Conservation (phyloP, 106 monocot species). For the Dioscorea zingiberensis region DNA sequence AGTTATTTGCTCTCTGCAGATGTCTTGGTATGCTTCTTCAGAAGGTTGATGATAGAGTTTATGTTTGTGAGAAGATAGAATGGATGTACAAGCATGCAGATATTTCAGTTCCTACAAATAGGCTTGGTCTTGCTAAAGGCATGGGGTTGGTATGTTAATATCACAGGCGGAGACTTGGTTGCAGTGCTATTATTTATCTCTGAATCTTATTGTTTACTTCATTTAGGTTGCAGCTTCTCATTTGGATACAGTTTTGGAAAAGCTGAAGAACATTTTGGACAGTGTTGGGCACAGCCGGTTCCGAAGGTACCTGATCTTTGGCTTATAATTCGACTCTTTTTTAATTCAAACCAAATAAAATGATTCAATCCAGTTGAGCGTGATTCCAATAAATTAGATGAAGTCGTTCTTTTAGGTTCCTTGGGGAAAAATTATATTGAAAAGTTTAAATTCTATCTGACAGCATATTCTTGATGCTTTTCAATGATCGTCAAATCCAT, state of each 20-base stretch:
- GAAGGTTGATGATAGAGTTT: conserved; percentile 87
- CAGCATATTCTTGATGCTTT: no score
- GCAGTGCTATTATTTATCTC: not conserved
- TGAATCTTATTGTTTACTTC: conserved; percentile 1
- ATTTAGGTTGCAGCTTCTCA: conserved; percentile 89
- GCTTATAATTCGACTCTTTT: no score
- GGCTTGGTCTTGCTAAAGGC: conserved; percentile 94
- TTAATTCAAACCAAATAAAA: no score
- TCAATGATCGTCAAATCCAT: no score
- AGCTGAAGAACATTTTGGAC: conserved; percentile 81
- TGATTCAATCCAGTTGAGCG: no score
- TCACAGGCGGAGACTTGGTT: not conserved
- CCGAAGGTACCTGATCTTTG: conserved; percentile 70
- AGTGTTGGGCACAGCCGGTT: conserved; percentile 72
- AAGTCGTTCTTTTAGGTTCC: no score
- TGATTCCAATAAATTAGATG: no score
- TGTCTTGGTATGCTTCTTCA: conserved; percentile 94
- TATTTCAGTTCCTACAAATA: conserved; percentile 77
- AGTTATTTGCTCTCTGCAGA: conserved; percentile 34
- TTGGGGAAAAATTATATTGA: no score
- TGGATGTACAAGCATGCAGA: conserved; percentile 86
- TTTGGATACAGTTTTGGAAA: conserved; percentile 87
- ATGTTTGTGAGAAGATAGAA: conserved; percentile 85
- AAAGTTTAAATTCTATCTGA: no score
- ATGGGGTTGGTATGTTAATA: conserved; percentile 90